phyloP scores from a whole-genome alignment of 768 basidiomycete genomes.

The Lactifluus hygrophoroides region DNA sequence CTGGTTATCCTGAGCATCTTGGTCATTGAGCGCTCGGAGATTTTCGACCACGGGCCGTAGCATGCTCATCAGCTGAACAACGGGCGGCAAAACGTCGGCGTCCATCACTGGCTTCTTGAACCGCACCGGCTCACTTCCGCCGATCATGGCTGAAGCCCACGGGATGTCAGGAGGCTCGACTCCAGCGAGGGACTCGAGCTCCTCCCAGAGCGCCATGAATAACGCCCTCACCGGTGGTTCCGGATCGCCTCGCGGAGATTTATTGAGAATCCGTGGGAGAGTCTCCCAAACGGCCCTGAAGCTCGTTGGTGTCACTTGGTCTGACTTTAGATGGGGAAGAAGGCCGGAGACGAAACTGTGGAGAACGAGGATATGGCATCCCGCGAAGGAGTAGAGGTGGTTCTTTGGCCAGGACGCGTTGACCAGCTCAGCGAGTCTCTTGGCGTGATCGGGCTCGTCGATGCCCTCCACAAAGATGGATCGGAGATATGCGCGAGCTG shows the following conservation, averaged over 20 bases:
- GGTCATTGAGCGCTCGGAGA: not conserved
- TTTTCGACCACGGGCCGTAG: not conserved
- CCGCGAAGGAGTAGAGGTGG: not conserved
- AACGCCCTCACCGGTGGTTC: not conserved
- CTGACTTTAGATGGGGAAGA: not conserved
- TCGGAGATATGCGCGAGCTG: not conserved
- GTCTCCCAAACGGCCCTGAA: slow-evolving; percentile 1
- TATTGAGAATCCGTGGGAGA: not conserved
- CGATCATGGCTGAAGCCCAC: not conserved
- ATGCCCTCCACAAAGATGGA: not conserved
- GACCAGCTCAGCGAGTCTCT: not conserved
- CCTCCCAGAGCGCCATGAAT: not conserved
- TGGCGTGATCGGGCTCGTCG: not conserved
- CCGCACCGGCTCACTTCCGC: not conserved
- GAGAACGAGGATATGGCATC: slow-evolving; percentile 1
- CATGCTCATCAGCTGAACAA: slow-evolving; percentile 4
- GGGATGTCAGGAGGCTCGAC: not conserved
- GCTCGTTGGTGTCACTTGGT: not conserved
- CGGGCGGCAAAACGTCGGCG: not conserved
- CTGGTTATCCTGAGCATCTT: not conserved
- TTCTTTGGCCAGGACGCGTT: not conserved
- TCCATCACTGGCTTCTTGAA: not conserved
- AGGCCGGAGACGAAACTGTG: not conserved
- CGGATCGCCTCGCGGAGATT: not conserved
- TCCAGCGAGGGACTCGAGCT: not conserved